Conservation (phyloP, 768 basidiomycete species). For the Serendipita sp. region DNA sequence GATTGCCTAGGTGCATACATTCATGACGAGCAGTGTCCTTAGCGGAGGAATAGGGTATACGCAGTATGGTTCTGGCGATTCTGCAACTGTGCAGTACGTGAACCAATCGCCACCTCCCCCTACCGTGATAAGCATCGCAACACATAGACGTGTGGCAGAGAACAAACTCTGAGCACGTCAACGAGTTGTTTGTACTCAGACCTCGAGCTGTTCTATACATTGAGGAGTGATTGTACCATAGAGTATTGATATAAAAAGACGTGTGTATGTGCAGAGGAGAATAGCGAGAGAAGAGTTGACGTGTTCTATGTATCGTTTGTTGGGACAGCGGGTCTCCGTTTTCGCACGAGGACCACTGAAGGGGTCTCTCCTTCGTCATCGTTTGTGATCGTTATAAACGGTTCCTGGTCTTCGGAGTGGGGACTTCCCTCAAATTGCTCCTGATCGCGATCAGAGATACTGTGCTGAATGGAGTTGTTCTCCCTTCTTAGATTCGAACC, state of each 20-base stretch:
- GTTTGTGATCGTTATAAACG: neutral
- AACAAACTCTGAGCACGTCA: conserved; percentile 7
- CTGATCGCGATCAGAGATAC: neutral
- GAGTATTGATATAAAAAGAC: neutral
- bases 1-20: conserved; percentile 1
- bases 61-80: conserved; percentile 31
- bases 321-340: neutral
- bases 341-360: neutral
- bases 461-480: neutral
- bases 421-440: neutral
- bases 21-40: neutral
- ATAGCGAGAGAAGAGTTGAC: neutral
- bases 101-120: conserved; percentile 6
- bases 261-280: neutral
- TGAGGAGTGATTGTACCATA: neutral
- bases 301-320: neutral
- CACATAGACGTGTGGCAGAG: conserved; percentile 8
- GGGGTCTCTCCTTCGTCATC: neutral
- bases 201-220: no score
- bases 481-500: neutral
- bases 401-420: neutral
- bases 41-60: conserved; percentile 11
- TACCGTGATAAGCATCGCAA: conserved; percentile 4
- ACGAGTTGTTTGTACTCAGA: no score
- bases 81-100: conserved; percentile 7